Percentiles rank a stretch among this genome's conserved stretches.
phyloP scores from a whole-genome alignment of 2,329 filamentous ascomycete species.

The Tolypocladium guangdongense region DNA sequence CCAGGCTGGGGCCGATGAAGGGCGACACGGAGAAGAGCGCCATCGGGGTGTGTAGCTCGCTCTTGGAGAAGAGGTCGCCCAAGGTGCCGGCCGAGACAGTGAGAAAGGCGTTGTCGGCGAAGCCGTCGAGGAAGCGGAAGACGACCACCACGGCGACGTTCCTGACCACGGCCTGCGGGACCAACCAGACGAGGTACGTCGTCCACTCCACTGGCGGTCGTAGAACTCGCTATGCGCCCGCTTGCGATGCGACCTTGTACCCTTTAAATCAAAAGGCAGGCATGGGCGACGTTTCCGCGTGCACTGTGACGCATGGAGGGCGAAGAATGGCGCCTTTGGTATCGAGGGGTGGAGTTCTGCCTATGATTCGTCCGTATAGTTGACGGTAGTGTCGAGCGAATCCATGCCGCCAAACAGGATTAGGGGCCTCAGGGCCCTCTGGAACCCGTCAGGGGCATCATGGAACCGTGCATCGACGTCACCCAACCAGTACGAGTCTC shows the following conservation, averaged over 20 bases:
- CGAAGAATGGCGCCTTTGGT: too few species aligned
- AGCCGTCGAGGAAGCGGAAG: conserved; percentile 64
- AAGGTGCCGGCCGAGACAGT: conserved; percentile 77
- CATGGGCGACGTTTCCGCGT: too few species aligned
- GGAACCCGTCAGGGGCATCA: conserved; percentile 61
- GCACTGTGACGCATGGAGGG: too few species aligned
- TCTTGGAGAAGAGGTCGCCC: conserved; percentile 61
- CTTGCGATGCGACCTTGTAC: too few species aligned
- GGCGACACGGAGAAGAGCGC: conserved; percentile 61
- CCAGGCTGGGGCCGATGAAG: conserved; percentile 50
- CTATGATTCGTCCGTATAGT: too few species aligned
- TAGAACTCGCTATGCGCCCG: conserved; percentile 80
- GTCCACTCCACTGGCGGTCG: conserved; percentile 64
- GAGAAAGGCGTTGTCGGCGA: conserved; percentile 58
- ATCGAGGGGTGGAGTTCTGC: too few species aligned
- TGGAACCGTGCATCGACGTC: conserved; percentile 61
- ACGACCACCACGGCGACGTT: conserved; percentile 77
- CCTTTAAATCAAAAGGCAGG: too few species aligned
- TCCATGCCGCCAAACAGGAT: conserved; percentile 30
- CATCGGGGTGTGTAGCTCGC: conserved; percentile 71
- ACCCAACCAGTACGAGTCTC: conserved; percentile 59
- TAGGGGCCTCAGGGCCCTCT: conserved; percentile 83
- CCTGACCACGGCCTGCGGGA: conserved; percentile 69
- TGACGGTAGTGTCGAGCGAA: conserved; percentile 28
- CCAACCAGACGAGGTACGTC: conserved; percentile 68